A percentile compares a stretch with the other conserved stretches of the same genome.
phyloP scores from a whole-genome alignment of 805 yeast genomes.

The Candida arabinofermentans region DNA sequence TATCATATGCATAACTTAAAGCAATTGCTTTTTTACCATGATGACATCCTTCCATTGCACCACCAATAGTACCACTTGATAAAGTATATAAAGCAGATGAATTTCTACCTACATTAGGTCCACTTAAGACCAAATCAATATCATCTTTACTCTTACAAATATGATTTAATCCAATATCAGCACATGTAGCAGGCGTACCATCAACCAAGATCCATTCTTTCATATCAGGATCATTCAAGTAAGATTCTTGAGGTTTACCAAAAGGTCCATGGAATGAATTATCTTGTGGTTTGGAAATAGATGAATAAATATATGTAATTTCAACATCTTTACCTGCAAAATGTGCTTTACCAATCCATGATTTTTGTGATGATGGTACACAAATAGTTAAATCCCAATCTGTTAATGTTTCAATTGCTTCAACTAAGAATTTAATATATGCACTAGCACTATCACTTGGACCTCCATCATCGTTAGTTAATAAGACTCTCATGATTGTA shows the following conservation, averaged over 20 bases:
- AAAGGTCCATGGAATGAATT: slow-evolving; percentile 68
- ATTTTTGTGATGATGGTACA: slow-evolving; percentile 80
- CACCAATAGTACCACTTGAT: slow-evolving; percentile 95
- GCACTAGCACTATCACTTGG: slow-evolving; percentile 77
- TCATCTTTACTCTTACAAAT: slow-evolving; percentile 49
- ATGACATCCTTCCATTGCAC: slow-evolving; percentile 90
- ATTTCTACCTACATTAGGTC: slow-evolving; percentile 95
- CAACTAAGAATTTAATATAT: slow-evolving; percentile 76
- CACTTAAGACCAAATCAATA: slow-evolving; percentile 84
- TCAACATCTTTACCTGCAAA: slow-evolving; percentile 69
- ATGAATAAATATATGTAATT: slow-evolving; percentile 62
- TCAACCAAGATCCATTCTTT: slow-evolving; percentile 86
- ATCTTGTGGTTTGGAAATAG: slow-evolving; percentile 39
- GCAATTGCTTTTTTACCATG: slow-evolving; percentile 72
- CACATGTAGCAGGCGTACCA: slow-evolving; percentile 95
- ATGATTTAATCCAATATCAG: slow-evolving; percentile 84
- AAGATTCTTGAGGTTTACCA: slow-evolving; percentile 42
- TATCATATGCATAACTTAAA: slow-evolving; percentile 76
- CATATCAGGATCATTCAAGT: slow-evolving; percentile 34
- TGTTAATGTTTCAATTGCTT: slow-evolving; percentile 57
- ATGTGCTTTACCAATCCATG: slow-evolving; percentile 98
- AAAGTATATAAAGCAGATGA: slow-evolving; percentile 84
- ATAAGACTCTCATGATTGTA: slow-evolving; percentile 10
- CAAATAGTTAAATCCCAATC: slow-evolving; percentile 84
- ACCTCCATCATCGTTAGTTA: slow-evolving; percentile 95